These are phyloP conservation scores for Aureobasidium sp. DNA, from an alignment of 2,329 filamentous ascomycete genomes.

Conservation along the genomic window DNA sequence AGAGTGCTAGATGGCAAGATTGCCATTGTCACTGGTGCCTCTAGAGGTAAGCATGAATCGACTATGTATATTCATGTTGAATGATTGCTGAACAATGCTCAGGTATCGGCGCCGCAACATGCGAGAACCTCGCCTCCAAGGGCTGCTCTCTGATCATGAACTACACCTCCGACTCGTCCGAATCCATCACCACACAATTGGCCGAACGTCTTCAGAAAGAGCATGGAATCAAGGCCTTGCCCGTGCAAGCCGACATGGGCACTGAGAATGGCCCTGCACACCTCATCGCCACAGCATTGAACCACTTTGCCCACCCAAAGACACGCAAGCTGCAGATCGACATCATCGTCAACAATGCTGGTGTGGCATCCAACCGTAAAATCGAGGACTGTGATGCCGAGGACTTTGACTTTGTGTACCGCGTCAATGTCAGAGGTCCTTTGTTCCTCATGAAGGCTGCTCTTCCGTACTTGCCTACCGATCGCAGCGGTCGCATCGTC, in stretches of 20 bases:
- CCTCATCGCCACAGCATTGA: constrained; percentile 52
- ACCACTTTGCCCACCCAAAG: constrained; percentile 51
- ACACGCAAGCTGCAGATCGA: constrained; percentile 61
- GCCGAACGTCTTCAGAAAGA: constrained; percentile 48
- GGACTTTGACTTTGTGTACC: constrained; percentile 66
- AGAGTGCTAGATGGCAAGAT: constrained; percentile 60
- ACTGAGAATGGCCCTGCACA: constrained; percentile 52
- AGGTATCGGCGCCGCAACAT: constrained; percentile 64
- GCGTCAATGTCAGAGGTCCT: constrained; percentile 75
- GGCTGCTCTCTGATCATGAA: constrained; percentile 63
- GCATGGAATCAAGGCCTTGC: constrained; percentile 54
- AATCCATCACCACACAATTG: constrained; percentile 44
- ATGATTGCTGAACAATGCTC: neutral
- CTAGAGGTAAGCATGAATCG: constrained; percentile 51
- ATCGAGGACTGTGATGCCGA: constrained; percentile 55
- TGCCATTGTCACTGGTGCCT: constrained; percentile 71
- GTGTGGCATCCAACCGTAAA: constrained; percentile 56
- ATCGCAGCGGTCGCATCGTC: constrained; percentile 59
- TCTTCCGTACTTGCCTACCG: constrained; percentile 58
- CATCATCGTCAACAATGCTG: constrained; percentile 84
- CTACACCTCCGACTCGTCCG: constrained; percentile 60
- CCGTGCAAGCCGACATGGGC: constrained; percentile 66
- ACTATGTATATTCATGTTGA: neutral
- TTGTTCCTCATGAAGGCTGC: constrained; percentile 70
- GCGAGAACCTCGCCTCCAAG: constrained; percentile 65